Percentiles rank a stretch among this genome's conserved stretches.
phyloP scores from a whole-genome alignment of 2,329 filamentous ascomycete genomes.

The Ciborinia camelliae region DNA sequence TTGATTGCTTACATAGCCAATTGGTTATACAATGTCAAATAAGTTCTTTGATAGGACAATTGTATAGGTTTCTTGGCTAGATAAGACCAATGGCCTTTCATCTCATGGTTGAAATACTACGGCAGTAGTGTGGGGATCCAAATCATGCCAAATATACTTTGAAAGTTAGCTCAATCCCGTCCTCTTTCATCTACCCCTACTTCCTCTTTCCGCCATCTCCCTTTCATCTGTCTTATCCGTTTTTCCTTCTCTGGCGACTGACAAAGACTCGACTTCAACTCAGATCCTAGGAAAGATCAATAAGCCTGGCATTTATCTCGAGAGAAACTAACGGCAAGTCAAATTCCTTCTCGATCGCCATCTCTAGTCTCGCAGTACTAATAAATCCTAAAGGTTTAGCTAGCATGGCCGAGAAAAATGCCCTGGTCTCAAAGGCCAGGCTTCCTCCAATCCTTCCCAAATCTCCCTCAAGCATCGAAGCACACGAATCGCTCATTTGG shows the following conservation, averaged over 20 bases:
- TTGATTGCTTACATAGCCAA: neutral
- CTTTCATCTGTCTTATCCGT: neutral
- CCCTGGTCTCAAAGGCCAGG: neutral
- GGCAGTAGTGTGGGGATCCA: neutral
- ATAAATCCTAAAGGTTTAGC: neutral
- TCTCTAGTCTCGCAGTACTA: neutral
- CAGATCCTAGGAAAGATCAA: neutral
- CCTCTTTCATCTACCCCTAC: neutral
- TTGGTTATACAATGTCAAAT: too few relatives aligned
- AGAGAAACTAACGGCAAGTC: neutral
- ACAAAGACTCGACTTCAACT: neutral
- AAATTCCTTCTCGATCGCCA: neutral
- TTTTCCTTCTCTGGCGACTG: neutral
- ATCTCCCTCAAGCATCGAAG: neutral
- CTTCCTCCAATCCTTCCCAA: neutral
- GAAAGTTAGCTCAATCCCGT: too few relatives aligned
- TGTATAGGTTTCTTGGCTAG: too few relatives aligned
- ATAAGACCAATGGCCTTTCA: too few relatives aligned
- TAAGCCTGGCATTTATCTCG: neutral
- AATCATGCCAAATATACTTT: neutral
- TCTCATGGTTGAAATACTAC: neutral
- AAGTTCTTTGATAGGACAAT: neutral
- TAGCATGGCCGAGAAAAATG: neutral
- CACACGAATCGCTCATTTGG: slow-evolving; percentile 2
- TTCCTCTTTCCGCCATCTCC: neutral